Evolutionary conservation across 2,329 filamentous ascomycete species (phyloP), one percentile per base, ranked within the genome.

Genomic region (Remersonia thermophila): DNA sequence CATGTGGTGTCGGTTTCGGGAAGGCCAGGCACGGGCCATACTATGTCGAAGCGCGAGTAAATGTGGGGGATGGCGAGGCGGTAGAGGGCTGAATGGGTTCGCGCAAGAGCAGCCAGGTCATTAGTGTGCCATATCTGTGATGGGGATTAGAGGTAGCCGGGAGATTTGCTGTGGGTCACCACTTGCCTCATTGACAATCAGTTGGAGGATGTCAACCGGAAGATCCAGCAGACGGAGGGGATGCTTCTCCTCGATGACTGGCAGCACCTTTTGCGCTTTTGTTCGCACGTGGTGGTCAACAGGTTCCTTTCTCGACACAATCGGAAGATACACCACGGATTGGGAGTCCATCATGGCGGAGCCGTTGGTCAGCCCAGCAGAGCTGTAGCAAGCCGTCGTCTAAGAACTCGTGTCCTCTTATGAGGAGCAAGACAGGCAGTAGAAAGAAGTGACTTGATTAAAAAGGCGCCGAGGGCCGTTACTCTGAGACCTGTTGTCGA

Each of bases 21-120:
- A 2, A 71, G 64, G 7, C 74, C 67, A 23, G 73, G 73, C 51
- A 89, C 83, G 0, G 83, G 83, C 84, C 84, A 91, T 29, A 89
- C 80, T 45, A 91, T 91, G 52, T 91, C 83, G 57, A 91, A 91
- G 41, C 81, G 74, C 13, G 80, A 81, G 60, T 91, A 91, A 46
- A 91, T 85, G 49, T 79, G 75, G 13, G 83, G 83, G 16, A 84
- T 77, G 1, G 81, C 74, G 37, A 91, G 69, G 30, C 69, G 67
- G 58, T 91, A 81, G 10, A 93, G 69, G 18, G 78, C 77, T 11
- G 83, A 85, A 59, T 85, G 83, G 30, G 82, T 81, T 40, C 85
- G 66, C 11, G 83, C 82, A 28, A 91, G 68, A 11, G 82, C 77
- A 0, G 80, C 84, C 42, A 91, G 66, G 55, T 91, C 83, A 55